Conservation (phyloP, 768 basidiomycete genomes). For the Tulasnella sp. region DNA sequence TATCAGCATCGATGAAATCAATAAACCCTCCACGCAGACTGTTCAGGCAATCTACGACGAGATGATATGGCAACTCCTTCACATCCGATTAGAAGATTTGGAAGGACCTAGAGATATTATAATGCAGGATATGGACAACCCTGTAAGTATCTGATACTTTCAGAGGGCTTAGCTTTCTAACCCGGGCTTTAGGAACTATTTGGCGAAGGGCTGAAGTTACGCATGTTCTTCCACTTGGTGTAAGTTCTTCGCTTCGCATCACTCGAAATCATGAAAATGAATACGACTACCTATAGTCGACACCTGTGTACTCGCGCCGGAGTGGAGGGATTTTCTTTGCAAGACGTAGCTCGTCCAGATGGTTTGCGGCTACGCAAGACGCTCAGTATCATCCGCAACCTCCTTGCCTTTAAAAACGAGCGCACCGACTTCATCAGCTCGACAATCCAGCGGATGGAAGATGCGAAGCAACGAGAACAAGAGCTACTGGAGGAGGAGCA, state of each 20-base stretch:
- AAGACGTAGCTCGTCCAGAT: conserved; percentile 63
- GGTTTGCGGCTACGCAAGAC: conserved; percentile 59
- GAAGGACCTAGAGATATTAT: conserved; percentile 47
- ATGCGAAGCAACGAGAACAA: conserved; percentile 9
- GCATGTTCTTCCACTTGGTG: conserved; percentile 62
- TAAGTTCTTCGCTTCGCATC: conserved; percentile 23
- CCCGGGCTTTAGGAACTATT: conserved; percentile 48
- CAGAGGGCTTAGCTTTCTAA: not conserved
- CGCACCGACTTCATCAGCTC: conserved; percentile 42
- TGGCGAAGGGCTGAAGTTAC: conserved; percentile 42
- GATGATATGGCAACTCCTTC: conserved; percentile 61
- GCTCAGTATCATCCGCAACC: conserved; percentile 86
- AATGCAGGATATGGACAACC: conserved; percentile 40
- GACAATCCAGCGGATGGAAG: conserved; percentile 19
- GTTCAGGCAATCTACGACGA: conserved; percentile 57
- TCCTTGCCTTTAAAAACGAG: conserved; percentile 80
- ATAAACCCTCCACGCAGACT: conserved; percentile 56
- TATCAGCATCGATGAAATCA: conserved; percentile 55
- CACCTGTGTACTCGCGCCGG: conserved; percentile 64
- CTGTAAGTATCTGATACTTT: conserved; percentile 31
- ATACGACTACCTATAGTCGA: conserved; percentile 29
- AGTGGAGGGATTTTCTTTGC: conserved; percentile 64
- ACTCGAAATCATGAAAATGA: not conserved
- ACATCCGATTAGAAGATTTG: conserved; percentile 46
- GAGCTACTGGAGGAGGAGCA: conserved; percentile 21